Conservation (phyloP, 1,139 yeast species). For the Geotrichum europaeum region DNA sequence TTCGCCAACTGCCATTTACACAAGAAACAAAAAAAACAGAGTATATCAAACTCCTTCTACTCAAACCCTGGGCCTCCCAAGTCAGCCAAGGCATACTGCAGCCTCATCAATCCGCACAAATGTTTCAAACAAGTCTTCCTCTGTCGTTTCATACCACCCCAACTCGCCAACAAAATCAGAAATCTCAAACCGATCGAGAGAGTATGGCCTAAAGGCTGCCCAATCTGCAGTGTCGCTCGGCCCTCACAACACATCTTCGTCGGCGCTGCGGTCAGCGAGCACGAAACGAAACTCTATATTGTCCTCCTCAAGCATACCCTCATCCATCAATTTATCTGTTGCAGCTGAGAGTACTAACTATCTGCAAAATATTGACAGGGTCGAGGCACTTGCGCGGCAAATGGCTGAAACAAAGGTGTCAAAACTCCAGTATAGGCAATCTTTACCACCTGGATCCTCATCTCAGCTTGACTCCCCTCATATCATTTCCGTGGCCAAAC, state of each 20-base stretch:
- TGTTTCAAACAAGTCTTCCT: neutral
- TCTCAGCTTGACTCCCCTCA: slow-evolving; percentile 23
- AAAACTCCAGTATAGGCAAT: slow-evolving; percentile 13
- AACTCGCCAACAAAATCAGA: neutral
- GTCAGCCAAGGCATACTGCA: neutral
- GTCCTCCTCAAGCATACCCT: neutral
- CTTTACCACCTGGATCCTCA: slow-evolving; percentile 20
- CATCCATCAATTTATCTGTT: neutral
- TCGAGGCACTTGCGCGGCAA: slow-evolving; percentile 32
- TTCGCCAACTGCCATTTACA: neutral
- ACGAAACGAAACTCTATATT: neutral
- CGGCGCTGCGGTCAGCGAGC: neutral
- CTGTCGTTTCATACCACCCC: neutral
- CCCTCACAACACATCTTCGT: neutral
- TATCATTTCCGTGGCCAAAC: slow-evolving; percentile 34
- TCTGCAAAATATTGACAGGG: slow-evolving; percentile 20
- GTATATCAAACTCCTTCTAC: neutral
- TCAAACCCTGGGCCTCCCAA: neutral
- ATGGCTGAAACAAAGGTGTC: slow-evolving; percentile 25
- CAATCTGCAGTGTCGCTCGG: neutral
- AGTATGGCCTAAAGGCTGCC: neutral
- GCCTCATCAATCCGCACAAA: neutral
- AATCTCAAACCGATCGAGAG: neutral
- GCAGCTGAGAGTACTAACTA: slow-evolving; percentile 3
- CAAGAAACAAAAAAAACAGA: neutral